These are phyloP conservation scores for Ammopiptanthus mongolicus DNA, from an alignment of 306 rosid species.

Conservation along the genomic window DNA sequence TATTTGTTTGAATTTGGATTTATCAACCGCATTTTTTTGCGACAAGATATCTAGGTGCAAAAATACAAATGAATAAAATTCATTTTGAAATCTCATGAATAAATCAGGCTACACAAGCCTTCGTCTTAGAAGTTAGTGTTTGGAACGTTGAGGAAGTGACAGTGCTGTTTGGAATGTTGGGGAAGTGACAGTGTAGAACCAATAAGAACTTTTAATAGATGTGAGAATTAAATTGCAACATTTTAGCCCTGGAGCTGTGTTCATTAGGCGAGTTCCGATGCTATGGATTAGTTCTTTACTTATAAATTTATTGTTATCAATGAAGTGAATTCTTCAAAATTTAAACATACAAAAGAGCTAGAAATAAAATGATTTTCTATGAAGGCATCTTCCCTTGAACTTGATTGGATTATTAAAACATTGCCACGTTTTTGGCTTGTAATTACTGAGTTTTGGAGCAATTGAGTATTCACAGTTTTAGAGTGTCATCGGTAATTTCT, in stretches of 20 bases:
- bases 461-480: neutral
- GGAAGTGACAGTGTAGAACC: conserved; percentile 4
- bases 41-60: neutral
- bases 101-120: neutral
- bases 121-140: neutral
- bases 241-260: neutral
- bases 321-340: neutral
- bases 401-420: neutral
- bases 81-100: conserved; percentile 5
- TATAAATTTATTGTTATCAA: neutral
- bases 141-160: neutral
- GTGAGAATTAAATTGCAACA: conserved; percentile 5
- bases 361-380: neutral
- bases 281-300: neutral
- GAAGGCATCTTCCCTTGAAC: neutral
- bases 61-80: neutral
- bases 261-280: neutral
- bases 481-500: neutral
- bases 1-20: neutral
- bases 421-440: neutral
- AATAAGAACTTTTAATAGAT: neutral
- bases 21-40: neutral
- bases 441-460: neutral
- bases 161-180: neutral
- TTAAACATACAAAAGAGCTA: neutral